phyloP scores from a whole-genome alignment of 2,329 filamentous ascomycete genomes.

The Dothistroma pini region DNA sequence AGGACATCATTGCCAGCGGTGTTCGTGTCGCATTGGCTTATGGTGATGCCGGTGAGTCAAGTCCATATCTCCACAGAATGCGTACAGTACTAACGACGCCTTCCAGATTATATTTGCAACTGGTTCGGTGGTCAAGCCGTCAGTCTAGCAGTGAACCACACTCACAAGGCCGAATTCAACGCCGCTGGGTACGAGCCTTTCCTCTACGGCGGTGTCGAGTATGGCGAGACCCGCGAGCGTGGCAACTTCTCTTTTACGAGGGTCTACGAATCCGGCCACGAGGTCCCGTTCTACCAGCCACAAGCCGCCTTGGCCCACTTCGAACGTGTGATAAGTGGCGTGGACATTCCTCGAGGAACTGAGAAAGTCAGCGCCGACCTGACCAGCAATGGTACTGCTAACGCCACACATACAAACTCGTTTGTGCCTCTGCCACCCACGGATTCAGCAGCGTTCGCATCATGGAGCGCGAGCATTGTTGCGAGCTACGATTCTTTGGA shows the following conservation, averaged over 20 bases:
- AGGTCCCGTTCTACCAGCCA: slow-evolving; percentile 42
- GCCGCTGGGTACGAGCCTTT: slow-evolving; percentile 28
- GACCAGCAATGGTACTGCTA: slow-evolving; percentile 33
- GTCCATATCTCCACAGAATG: background rate
- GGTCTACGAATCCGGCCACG: slow-evolving; percentile 40
- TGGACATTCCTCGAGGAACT: slow-evolving; percentile 37
- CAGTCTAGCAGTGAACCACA: slow-evolving; percentile 37
- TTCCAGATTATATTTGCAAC: slow-evolving; percentile 39
- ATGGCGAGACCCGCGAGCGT: slow-evolving; percentile 38
- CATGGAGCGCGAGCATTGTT: slow-evolving; percentile 13
- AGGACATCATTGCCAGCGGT: slow-evolving; percentile 40
- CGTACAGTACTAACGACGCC: background rate
- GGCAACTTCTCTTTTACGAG: slow-evolving; percentile 31
- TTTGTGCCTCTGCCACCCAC: slow-evolving; percentile 37
- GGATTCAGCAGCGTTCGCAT: slow-evolving; percentile 1
- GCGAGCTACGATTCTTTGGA: slow-evolving; percentile 13
- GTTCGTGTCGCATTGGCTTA: slow-evolving; percentile 43
- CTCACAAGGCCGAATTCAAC: slow-evolving; percentile 31
- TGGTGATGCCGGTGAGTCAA: slow-evolving; percentile 19
- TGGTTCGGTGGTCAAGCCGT: slow-evolving; percentile 41
- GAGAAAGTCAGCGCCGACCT: slow-evolving; percentile 35
- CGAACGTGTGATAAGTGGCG: slow-evolving; percentile 33
- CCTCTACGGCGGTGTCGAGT: slow-evolving; percentile 34
- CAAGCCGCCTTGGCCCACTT: slow-evolving; percentile 34
- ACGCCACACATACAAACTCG: slow-evolving; percentile 40